phyloP scores from a whole-genome alignment of 2,329 filamentous ascomycete species.

The Aspergillus ustus region DNA sequence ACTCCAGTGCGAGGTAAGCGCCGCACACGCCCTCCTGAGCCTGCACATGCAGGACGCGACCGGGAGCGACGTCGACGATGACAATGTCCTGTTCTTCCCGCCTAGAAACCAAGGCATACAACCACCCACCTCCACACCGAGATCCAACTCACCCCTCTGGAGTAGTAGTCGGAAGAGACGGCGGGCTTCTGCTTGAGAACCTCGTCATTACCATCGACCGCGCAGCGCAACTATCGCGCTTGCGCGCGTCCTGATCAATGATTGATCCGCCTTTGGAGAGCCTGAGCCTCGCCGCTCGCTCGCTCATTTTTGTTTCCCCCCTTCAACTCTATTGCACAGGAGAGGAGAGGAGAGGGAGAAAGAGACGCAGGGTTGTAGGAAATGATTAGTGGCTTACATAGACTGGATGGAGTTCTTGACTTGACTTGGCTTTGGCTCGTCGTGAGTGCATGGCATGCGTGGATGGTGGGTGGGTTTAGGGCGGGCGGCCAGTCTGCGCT shows the following conservation, averaged over 20 bases:
- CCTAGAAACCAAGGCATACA: neutral
- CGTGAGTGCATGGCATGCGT: neutral
- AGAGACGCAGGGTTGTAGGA: neutral
- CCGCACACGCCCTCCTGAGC: constrained; percentile 43
- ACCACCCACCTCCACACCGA: neutral
- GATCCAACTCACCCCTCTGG: neutral
- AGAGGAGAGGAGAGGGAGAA: neutral
- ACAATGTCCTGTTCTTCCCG: neutral
- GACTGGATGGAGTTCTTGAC: neutral
- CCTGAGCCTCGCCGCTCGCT: neutral
- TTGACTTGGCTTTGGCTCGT: neutral
- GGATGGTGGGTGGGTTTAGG: neutral
- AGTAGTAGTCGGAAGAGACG: constrained; percentile 21
- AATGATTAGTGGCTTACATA: neutral
- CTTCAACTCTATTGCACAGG: neutral
- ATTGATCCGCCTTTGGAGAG: neutral
- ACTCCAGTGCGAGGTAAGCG: constrained; percentile 40
- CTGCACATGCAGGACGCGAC: constrained; percentile 39
- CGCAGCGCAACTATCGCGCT: neutral
- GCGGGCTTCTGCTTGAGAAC: constrained; percentile 23
- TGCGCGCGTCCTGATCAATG: neutral
- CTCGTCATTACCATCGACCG: neutral
- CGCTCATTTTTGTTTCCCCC: no score
- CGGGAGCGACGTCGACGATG: constrained; percentile 22
- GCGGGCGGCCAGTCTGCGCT: neutral